Base-by-base conservation (phyloP, 2,329 filamentous ascomycete genomes). In the Xylaria digitata region DNA sequence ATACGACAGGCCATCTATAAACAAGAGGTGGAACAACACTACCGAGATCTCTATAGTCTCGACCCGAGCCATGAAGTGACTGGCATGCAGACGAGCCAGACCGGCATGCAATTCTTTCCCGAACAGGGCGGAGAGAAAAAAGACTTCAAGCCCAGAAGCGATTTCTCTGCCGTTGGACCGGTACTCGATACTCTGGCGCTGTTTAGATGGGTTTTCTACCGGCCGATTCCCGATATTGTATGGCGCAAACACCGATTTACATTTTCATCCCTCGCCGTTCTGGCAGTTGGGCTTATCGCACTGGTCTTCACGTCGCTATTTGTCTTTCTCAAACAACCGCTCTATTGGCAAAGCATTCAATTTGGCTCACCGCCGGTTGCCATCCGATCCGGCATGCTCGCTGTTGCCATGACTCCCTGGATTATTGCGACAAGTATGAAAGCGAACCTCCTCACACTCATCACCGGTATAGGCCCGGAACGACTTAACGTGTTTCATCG, bases 381-480 rank as follows among this genome's bases (percentile, higher is more conserved):
- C 9, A 89, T 97, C 67, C 87, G 95, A 70, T 85, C 94, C 7
- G 95, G 95, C 54, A 97, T 97, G 95, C 88, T 97, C 63, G 90
- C 94, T 13, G 90, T 97, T 15, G 92, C 95, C 13, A 87, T 97
- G 85, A 91, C 96, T 52, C 95, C 95, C 0, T 97, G 94, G 94
- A 95, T 97, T 70, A 83, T 97, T 57, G 93, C 90, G 19, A 89
- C 96, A 11, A 93, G 92, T 76, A 96, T 93, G 85, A 97, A 97
- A 79, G 91, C 93, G 17, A 98, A 97, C 76, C 76, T 97, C 37
- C 86, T 98, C 62, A 91, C 92, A 0, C 80, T 94, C 63, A 80
- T 97, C 65, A 97, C 94, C 4, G 95, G 95, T 15, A 95, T 98
- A 71, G 93, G 94, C 2, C 94, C 96, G 43, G 95, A 98, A 77